Evolutionary conservation across 2,329 filamentous ascomycete species (phyloP).

Genomic region (Beauveria varroae): DNA sequence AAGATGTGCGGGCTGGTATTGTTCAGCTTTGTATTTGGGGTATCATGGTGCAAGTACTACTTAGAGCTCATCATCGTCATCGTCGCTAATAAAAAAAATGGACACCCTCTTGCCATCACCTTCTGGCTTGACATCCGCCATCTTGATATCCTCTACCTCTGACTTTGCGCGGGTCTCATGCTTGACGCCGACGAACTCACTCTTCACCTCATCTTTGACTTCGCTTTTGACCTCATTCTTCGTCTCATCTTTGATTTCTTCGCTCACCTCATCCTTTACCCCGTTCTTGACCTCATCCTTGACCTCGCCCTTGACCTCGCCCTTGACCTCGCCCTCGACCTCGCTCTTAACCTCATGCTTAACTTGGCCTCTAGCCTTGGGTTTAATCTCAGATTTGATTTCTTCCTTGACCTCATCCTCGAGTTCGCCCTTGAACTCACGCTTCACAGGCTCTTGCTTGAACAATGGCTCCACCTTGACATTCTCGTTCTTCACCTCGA

Average conservation of each 20-base stretch:
- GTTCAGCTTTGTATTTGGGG: not conserved
- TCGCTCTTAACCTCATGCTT: slow-evolving; percentile 8
- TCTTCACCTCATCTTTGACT: slow-evolving; percentile 2
- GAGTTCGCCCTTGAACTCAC: slow-evolving; percentile 10
- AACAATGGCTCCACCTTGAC: not conserved
- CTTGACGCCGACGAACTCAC: slow-evolving; percentile 3
- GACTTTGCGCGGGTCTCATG: not conserved
- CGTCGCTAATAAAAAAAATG: slow-evolving; percentile 6
- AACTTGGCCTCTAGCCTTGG: slow-evolving; percentile 6
- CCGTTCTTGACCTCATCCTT: slow-evolving; percentile 8
- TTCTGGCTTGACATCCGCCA: not conserved
- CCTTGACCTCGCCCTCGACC: slow-evolving; percentile 12
- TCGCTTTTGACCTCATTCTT: not conserved
- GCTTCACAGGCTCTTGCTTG: not conserved
- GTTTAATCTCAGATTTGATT: slow-evolving; percentile 11
- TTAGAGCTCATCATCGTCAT: slow-evolving; percentile 11
- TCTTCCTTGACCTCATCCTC: not conserved
- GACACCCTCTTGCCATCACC: slow-evolving; percentile 5
- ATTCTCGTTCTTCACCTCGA: slow-evolving; percentile 8
- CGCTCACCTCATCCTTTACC: not conserved
- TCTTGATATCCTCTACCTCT: not conserved
- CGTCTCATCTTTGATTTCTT: not conserved
- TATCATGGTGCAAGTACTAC: not conserved
- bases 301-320: slow-evolving; percentile 6
- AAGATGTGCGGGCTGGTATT: not conserved